A percentile compares a stretch with the other conserved stretches of the same genome.
phyloP scores from a whole-genome alignment of 805 yeast genomes.

The Kodamaea kakaduensis region DNA sequence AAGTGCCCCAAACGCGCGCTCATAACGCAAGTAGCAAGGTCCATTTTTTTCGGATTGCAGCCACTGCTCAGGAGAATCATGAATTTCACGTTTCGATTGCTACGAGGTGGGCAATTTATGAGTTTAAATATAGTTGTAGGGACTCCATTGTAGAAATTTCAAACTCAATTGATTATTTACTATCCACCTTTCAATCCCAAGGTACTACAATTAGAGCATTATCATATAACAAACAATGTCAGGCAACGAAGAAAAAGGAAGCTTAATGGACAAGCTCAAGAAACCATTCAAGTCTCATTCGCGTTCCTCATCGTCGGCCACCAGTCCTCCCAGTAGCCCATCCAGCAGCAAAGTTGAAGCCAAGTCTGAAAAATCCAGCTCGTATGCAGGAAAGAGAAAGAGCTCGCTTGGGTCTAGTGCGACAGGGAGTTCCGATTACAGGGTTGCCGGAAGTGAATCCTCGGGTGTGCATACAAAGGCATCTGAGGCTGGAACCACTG shows the following conservation, averaged over 20 bases:
- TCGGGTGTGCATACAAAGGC: background rate
- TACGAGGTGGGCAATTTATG: too few species aligned
- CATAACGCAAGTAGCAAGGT: background rate
- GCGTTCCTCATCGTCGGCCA: constrained; percentile 4
- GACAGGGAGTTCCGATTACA: background rate
- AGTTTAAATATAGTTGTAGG: too few species aligned
- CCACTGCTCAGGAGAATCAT: background rate
- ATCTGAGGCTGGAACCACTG: background rate
- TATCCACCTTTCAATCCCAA: background rate
- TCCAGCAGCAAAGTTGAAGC: background rate
- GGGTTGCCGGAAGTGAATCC: background rate
- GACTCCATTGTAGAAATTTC: too few species aligned
- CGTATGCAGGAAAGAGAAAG: background rate
- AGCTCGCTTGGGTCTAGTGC: background rate
- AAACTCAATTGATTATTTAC: too few species aligned
- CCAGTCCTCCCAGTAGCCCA: constrained; percentile 4
- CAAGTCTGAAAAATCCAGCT: background rate
- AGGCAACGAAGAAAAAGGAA: constrained; percentile 17
- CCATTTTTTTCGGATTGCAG: background rate
- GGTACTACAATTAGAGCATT: background rate
- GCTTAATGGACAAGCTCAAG: constrained; percentile 19
- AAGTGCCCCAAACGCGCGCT: too few species aligned
- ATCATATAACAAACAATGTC: constrained; percentile 7
- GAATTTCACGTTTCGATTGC: background rate
- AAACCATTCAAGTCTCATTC: constrained; percentile 18